Conservation (phyloP, 345 rosid genomes). For the Firmiana major region DNA sequence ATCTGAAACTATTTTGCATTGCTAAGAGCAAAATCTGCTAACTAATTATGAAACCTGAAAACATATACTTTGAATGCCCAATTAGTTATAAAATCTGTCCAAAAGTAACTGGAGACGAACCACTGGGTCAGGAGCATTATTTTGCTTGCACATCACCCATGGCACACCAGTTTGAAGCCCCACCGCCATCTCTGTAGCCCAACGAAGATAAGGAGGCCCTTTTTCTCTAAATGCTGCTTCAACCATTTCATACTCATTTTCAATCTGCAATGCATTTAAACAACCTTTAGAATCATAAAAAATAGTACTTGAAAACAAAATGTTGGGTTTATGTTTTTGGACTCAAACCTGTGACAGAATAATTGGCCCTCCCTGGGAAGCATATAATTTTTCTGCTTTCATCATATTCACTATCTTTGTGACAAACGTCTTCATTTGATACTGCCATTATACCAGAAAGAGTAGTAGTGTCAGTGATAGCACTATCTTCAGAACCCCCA, state of each 20-base stretch:
- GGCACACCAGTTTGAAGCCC: constrained; percentile 78
- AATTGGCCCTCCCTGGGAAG: constrained; percentile 92
- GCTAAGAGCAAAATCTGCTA: background rate
- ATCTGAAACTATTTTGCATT: background rate
- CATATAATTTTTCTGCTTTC: constrained; percentile 59
- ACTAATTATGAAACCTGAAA: background rate
- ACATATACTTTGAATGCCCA: background rate
- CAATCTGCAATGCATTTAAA: constrained; percentile 48
- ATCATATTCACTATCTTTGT: constrained; percentile 57
- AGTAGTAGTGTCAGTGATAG: background rate
- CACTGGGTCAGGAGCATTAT: constrained; percentile 83
- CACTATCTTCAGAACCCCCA: background rate
- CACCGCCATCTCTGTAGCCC: constrained; percentile 76
- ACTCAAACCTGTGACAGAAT: constrained; percentile 68
- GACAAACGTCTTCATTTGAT: constrained; percentile 56
- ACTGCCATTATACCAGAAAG: constrained; percentile 34
- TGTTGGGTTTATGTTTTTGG: background rate
- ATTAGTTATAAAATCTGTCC: background rate
- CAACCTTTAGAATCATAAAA: background rate
- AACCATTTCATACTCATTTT: constrained; percentile 71
- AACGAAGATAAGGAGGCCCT: constrained; percentile 61
- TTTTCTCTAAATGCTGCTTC: constrained; percentile 44
- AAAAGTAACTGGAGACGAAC: constrained; percentile 33
- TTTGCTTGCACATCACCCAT: constrained; percentile 92
- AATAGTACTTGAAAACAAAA: background rate